Evolutionary conservation across 2,329 filamentous ascomycete genomes (phyloP).

Genomic region (Ophioceras dolichostomum): DNA sequence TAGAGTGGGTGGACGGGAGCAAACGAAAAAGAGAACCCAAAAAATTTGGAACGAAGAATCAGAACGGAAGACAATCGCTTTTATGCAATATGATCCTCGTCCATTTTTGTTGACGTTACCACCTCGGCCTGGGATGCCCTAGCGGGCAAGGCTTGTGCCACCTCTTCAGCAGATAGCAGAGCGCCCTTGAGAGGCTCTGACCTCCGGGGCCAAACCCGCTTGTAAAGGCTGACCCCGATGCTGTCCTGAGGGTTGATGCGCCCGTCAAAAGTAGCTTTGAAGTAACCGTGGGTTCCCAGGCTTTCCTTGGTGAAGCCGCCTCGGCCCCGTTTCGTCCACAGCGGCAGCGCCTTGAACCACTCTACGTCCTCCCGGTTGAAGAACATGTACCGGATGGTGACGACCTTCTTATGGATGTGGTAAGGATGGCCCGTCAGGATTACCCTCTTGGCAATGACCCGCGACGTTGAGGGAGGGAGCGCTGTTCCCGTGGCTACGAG

Average conservation of each 20-base stretch:
- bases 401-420: conserved; percentile 97
- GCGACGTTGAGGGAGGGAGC: conserved; percentile 60
- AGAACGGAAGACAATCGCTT: background rate
- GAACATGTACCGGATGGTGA: conserved; percentile 99
- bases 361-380: conserved; percentile 91
- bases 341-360: conserved; percentile 93
- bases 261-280: conserved; percentile 96
- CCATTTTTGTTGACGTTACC: conserved; percentile 1
- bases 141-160: too few species aligned
- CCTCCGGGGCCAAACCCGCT: conserved; percentile 69
- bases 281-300: conserved; percentile 96
- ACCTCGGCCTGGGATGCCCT: too few species aligned
- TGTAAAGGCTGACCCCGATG: conserved; percentile 81
- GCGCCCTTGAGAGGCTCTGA: conserved; percentile 36
- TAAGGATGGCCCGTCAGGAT: conserved; percentile 93
- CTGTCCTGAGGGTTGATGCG: conserved; percentile 94
- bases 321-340: conserved; percentile 86
- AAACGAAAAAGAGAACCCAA: background rate
- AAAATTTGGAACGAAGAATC: background rate
- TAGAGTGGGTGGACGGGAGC: background rate
- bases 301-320: conserved; percentile 90
- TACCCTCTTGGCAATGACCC: conserved; percentile 86
- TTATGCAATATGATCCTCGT: background rate
- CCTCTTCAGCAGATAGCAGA: conserved; percentile 18
- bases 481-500: conserved; percentile 82